Evolutionary conservation across 192 early-diverging fungal species (phyloP).

Genomic region (Linnemannia schmuckeri): DNA sequence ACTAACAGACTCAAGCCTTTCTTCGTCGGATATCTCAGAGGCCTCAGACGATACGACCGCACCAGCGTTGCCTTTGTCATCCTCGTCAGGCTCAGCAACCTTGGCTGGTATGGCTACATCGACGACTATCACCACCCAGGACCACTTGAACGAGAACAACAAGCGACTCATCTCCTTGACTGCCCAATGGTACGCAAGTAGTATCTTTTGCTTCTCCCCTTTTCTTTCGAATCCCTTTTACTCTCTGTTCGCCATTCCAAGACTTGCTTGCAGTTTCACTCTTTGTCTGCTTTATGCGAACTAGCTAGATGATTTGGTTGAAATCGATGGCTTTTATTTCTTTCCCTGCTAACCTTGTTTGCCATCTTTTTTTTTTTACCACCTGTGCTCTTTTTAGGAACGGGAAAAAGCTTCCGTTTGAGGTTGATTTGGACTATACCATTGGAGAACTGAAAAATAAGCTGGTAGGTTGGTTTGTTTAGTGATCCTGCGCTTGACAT

Average conservation of each 20-base stretch:
- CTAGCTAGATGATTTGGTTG: background rate
- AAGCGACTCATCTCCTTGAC: slow-evolving; percentile 46
- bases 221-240: background rate
- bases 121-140: background rate
- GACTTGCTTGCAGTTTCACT: background rate
- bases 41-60: background rate
- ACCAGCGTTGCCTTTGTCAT: background rate
- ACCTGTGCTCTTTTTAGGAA: slow-evolving; percentile 23
- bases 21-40: background rate
- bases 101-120: background rate
- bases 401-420: slow-evolving; percentile 50
- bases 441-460: slow-evolving; percentile 52
- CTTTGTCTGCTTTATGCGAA: background rate
- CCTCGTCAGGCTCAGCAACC: background rate
- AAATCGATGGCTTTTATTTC: background rate
- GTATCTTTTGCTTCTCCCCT: background rate
- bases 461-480: slow-evolving; percentile 14
- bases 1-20: background rate
- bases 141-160: slow-evolving; percentile 36
- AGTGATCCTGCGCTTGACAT: background rate
- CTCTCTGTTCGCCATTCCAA: background rate
- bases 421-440: slow-evolving; percentile 41
- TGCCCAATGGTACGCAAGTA: slow-evolving; percentile 41
- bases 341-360: background rate
- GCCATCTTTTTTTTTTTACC: background rate